Conservation (phyloP, 1,284 basidiomycete genomes). For the Ganoderma resinaceum region DNA sequence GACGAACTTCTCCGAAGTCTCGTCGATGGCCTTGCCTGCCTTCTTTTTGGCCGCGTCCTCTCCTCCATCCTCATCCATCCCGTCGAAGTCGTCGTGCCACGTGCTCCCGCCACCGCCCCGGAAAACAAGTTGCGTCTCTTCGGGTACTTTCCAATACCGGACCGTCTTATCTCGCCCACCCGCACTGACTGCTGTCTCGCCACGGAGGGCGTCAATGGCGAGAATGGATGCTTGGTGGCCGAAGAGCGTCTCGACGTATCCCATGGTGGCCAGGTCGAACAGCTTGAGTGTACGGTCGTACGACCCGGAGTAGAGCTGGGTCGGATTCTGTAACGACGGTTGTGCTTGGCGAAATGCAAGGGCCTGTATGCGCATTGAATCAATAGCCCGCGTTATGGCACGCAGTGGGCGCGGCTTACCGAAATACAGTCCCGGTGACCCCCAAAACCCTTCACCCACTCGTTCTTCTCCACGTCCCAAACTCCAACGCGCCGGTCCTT, state of each 20-base stretch:
- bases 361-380: slow-evolving; percentile 51
- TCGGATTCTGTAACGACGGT: slow-evolving; percentile 43
- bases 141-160: slow-evolving; percentile 96
- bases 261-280: slow-evolving; percentile 85
- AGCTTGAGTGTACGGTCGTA: slow-evolving; percentile 94
- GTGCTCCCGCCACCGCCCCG: slow-evolving; percentile 88
- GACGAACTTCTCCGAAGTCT: slow-evolving; percentile 64
- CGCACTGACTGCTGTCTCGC: slow-evolving; percentile 87
- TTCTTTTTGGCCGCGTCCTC: slow-evolving; percentile 31
- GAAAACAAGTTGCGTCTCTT: slow-evolving; percentile 96
- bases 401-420: too few species aligned
- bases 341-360: slow-evolving; percentile 87
- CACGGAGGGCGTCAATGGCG: slow-evolving; percentile 80
- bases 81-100: slow-evolving; percentile 83
- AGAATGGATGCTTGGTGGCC: slow-evolving; percentile 95
- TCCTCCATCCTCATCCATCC: slow-evolving; percentile 58
- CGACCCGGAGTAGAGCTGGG: slow-evolving; percentile 86
- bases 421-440: slow-evolving; percentile 90
- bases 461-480: slow-evolving; percentile 79
- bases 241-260: slow-evolving; percentile 96
- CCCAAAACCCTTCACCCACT: slow-evolving; percentile 81
- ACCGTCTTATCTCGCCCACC: slow-evolving; percentile 93
- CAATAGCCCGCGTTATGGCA: too few species aligned
- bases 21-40: slow-evolving; percentile 42
- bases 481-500: slow-evolving; percentile 83